Percentiles rank a stretch among this genome's conserved stretches.
phyloP scores from a whole-genome alignment of 306 rosid species.

The Castanospermum australe region DNA sequence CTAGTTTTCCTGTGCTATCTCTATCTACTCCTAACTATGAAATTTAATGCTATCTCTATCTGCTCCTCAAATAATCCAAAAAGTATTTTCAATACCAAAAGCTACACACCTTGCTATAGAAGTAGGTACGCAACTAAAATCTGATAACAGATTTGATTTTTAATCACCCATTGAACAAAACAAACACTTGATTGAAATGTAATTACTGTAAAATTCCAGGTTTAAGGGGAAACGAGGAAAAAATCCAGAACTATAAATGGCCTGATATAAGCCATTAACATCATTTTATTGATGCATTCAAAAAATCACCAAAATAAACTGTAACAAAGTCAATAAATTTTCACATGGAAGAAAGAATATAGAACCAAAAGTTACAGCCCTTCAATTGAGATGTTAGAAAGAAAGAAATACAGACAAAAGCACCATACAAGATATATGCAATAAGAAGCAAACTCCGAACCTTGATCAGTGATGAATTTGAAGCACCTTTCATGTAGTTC shows the following conservation, averaged over 20 bases:
- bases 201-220: background rate
- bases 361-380: background rate
- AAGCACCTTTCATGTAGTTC: no score
- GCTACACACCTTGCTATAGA: no score
- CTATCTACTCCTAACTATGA: no score
- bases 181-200: background rate
- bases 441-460: no score
- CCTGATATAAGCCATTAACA: background rate
- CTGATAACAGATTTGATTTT: no score
- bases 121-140: no score
- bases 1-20: no score
- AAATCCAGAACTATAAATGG: background rate
- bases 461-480: no score
- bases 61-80: no score
- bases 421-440: background rate
- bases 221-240: background rate
- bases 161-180: constrained; percentile 1
- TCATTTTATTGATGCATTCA: background rate
- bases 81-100: no score
- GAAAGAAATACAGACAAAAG: background rate
- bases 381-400: background rate
- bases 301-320: background rate
- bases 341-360: background rate
- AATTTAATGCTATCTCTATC: no score
- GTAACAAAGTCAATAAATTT: background rate